Evolutionary conservation across 495 filamentous ascomycete species (phyloP).

Genomic region (Delitschia confertaspora): DNA sequence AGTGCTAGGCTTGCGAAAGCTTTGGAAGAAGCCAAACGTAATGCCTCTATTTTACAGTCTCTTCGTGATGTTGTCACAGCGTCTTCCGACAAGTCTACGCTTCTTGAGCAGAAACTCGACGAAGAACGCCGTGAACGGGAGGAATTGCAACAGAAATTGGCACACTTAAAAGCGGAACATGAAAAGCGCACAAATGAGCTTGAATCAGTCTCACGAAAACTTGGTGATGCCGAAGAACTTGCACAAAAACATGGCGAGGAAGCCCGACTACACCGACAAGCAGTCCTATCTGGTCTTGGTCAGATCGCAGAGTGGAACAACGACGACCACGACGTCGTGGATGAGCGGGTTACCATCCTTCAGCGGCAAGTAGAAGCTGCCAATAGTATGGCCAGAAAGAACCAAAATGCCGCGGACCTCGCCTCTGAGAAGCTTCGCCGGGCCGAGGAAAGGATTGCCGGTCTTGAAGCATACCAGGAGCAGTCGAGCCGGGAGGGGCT

Average conservation of each 20-base stretch:
- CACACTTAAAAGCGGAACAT: slow-evolving; percentile 72
- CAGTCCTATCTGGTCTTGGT: slow-evolving; percentile 73
- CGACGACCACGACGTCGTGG: slow-evolving; percentile 46
- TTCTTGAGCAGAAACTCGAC: slow-evolving; percentile 73
- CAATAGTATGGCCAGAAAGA: slow-evolving; percentile 70
- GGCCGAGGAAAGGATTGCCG: slow-evolving; percentile 92
- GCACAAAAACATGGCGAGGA: slow-evolving; percentile 82
- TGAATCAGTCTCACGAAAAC: slow-evolving; percentile 58
- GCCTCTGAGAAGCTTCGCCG: slow-evolving; percentile 81
- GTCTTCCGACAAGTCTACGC: slow-evolving; percentile 60
- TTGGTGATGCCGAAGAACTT: slow-evolving; percentile 82
- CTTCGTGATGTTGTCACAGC: slow-evolving; percentile 72
- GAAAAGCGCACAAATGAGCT: slow-evolving; percentile 77
- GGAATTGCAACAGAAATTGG: slow-evolving; percentile 66
- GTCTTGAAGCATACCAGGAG: slow-evolving; percentile 92
- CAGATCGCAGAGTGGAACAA: slow-evolving; percentile 49
- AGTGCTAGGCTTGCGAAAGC: slow-evolving; percentile 59
- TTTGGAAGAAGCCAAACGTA: slow-evolving; percentile 56
- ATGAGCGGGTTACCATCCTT: slow-evolving; percentile 68
- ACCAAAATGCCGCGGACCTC: slow-evolving; percentile 80
- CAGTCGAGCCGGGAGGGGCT: slow-evolving; percentile 90
- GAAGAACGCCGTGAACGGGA: slow-evolving; percentile 75
- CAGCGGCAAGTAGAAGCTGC: slow-evolving; percentile 72
- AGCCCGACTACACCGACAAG: slow-evolving; percentile 74
- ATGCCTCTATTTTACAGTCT: slow-evolving; percentile 60